Base-by-base conservation (phyloP, 73 alveolate genomes). In the Halteria grandinella region DNA sequence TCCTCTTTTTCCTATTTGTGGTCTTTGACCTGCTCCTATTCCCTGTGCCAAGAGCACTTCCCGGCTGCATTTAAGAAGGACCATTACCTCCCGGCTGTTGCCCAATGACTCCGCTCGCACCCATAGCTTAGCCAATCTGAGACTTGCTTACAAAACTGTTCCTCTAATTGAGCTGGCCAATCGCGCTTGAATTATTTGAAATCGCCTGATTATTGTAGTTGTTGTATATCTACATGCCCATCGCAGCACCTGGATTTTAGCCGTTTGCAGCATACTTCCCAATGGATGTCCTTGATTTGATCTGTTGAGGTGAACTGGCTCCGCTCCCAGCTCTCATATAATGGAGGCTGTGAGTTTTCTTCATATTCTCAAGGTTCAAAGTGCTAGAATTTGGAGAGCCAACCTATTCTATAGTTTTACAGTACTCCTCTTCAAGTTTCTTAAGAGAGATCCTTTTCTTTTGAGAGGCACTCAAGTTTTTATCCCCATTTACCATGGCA, bases 361-460 rank as follows among this genome's bases (percentile, higher is more conserved):
- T 62, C 14, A 62, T n/a, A 23, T 62, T 62, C 24, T 62, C 78
- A 6, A 62, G 27, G 44, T 62, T 62, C 4, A 62, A 29, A 5
- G 78, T 62, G 23, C 62, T 39, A 7, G 78, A 62, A 39, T 62
- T 62, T 6, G 78, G 78, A 6, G 78, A 62, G 20, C 32, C 57
- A 6, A 52, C 60, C 27, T 62, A 27, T 24, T 62, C 78, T 39
- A 62, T 20, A 18, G 78, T 62, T 27, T 62, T 62, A 28, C 62
- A 62, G 40, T 62, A 62, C 48, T 62, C 78, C 62, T 62, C 78
- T 25, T 62, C 78, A 14, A 62, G 57, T n/a, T 62, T 62, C 28
- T 62, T 62, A 2, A 62, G 54, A 31, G 74, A 57, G 4, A 57
- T 57, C 17, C 36, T 57, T n/a, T 57, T 57, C 28, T 27, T 12